Evolutionary conservation across 371 early-diverging fungal genomes (phyloP).

Genomic region (Mucor mucedo): DNA sequence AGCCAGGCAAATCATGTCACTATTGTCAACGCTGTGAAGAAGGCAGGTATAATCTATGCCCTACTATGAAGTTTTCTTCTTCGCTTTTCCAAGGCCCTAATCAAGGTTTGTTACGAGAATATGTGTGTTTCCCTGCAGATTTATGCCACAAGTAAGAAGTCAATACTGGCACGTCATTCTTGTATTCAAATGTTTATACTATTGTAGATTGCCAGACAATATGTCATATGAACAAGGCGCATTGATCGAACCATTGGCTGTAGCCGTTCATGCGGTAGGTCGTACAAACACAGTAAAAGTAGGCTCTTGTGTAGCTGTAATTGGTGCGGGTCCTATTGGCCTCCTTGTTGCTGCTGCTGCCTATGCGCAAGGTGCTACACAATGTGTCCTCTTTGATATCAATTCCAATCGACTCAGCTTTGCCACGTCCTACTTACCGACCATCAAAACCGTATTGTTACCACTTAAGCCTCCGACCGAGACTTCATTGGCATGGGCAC

Average conservation of each 20-base stretch:
- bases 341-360: conserved; percentile 51
- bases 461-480: conserved; percentile 28
- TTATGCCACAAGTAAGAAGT: conserved; percentile 45
- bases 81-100: conserved; percentile 50
- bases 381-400: conserved; percentile 37
- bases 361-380: conserved; percentile 47
- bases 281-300: conserved; percentile 55
- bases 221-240: conserved; percentile 62
- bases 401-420: conserved; percentile 33
- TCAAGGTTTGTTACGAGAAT: conserved; percentile 51
- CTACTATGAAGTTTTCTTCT: conserved; percentile 40
- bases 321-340: conserved; percentile 65
- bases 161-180: not conserved
- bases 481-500: conserved; percentile 24
- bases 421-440: conserved; percentile 29
- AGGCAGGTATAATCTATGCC: conserved; percentile 52
- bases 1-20: conserved; percentile 71
- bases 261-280: conserved; percentile 53
- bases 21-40: conserved; percentile 50
- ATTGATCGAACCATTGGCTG: conserved; percentile 44
- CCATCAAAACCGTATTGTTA: not conserved
- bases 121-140: conserved; percentile 43
- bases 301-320: conserved; percentile 67
- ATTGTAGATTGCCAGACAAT: conserved; percentile 49
- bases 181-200: conserved; percentile 6